Evolutionary conservation across 352 stramenopile species (phyloP), one percentile per base, ranked within the genome.

Genomic region (Pythium rishiriense): DNA sequence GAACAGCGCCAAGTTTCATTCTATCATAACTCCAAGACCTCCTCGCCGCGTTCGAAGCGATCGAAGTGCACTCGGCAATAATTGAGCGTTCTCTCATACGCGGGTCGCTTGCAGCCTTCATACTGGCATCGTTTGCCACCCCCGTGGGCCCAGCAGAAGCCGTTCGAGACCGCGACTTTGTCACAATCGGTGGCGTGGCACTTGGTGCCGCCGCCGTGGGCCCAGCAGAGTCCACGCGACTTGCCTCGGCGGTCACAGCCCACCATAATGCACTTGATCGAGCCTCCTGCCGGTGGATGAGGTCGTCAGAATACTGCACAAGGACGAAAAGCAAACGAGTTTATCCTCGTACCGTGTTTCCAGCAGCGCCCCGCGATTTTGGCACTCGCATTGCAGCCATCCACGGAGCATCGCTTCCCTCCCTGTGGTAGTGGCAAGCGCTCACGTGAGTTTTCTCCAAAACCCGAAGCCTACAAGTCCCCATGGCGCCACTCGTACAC

Each of bases 101-200:
- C 70, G 0, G 64, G 70, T 5, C 70, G 70, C 35, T 62, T 58
- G 57, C 72, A 79, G 22, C 58, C 72, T 48, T 76, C 72, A 21
- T 61, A 67, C 11, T 53, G 25, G 42, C 72, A 79, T 24, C 69
- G 68, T 58, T 76, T 76, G 37, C 68, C 68, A 22, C 72, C 72
- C n/a, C 68, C 72, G 42, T 79, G 72, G 0, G 64, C 66, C 68
- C 68, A 79, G 46, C 72, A 79, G 8, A 75, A 66, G 2, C 66
- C 67, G 19, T 75, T 76, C 17, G 66, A 73, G 11, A 73, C 66
- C 14, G 66, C 66, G 21, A 73, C 54, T 39, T 68, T 73, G 4
- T 46, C 37, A 50, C 77, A 85, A 5, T 21, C 42, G 17, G 26
- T 25, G n/a, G 12, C 2, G 3, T 22, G 41, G 22, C 54, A 61